phyloP scores from a whole-genome alignment of 2,329 filamentous ascomycete genomes.

The Pseudogymnoascus sp. region DNA sequence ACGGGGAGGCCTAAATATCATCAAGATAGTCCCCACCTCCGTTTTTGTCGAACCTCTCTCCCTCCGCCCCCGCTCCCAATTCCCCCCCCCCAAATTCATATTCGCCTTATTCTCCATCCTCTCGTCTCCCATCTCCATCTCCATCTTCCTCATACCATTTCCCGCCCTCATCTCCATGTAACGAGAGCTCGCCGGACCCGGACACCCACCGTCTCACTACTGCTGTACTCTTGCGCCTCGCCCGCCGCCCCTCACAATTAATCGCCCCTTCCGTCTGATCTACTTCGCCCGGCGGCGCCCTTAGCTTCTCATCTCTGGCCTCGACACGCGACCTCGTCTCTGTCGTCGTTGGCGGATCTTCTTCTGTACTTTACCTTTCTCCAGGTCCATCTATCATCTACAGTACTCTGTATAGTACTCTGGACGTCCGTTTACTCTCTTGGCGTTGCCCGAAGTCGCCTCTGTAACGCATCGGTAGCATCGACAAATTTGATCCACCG shows the following conservation, averaged over 20 bases:
- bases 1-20: conserved; percentile 5
- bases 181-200: not conserved
- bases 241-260: not conserved
- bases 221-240: not conserved
- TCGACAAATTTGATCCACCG: not conserved
- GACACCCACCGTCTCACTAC: not conserved
- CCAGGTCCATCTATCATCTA: not conserved
- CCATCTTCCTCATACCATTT: not conserved
- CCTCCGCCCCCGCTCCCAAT: not conserved
- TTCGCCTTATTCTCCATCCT: not conserved
- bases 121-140: not conserved
- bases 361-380: not conserved
- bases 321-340: not conserved
- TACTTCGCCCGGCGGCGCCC: not conserved
- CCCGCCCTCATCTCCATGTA: not conserved
- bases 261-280: not conserved
- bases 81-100: not conserved
- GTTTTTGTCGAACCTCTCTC: not conserved
- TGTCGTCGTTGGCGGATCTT: not conserved
- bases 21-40: conserved; percentile 3
- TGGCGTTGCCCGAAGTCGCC: not conserved
- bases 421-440: not conserved
- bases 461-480: not conserved
- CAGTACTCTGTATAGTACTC: not conserved
- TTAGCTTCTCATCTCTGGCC: not conserved